A percentile compares a stretch with the other conserved stretches of the same genome.
phyloP scores from a whole-genome alignment of 176 grass and related monocot genomes.

The Hyparrhenia diplandra region DNA sequence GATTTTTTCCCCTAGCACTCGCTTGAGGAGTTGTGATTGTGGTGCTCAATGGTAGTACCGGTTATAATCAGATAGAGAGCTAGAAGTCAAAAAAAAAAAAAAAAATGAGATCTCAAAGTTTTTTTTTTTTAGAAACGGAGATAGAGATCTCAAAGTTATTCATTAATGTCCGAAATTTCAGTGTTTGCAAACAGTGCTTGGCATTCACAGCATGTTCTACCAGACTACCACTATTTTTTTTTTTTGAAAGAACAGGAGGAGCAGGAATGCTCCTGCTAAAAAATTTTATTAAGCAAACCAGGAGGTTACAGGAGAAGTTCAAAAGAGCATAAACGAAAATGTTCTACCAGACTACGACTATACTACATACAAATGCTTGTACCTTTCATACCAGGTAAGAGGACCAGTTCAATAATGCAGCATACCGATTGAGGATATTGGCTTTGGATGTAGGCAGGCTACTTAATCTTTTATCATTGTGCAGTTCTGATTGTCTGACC shows the following conservation, averaged over 20 bases:
- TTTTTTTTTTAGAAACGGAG: no score
- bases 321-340: no score
- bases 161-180: slow-evolving; percentile 6
- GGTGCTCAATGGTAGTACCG: background rate
- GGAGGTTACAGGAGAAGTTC: no score
- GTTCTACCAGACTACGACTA: no score
- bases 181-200: background rate
- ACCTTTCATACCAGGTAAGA: slow-evolving; percentile 25
- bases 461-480: background rate
- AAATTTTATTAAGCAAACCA: no score
- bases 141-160: background rate
- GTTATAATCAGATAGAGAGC: background rate
- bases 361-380: background rate
- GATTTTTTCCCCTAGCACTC: background rate
- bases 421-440: background rate
- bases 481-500: background rate
- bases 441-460: no score
- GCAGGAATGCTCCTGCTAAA: no score
- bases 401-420: slow-evolving; percentile 38
- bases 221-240: background rate
- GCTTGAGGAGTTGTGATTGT: background rate
- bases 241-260: no score
- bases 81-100: background rate
- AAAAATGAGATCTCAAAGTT: no score
- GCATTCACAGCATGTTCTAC: background rate